Evolutionary conservation across 192 early-diverging fungal species (phyloP).

Genomic region (Rhizophagus sp.): DNA sequence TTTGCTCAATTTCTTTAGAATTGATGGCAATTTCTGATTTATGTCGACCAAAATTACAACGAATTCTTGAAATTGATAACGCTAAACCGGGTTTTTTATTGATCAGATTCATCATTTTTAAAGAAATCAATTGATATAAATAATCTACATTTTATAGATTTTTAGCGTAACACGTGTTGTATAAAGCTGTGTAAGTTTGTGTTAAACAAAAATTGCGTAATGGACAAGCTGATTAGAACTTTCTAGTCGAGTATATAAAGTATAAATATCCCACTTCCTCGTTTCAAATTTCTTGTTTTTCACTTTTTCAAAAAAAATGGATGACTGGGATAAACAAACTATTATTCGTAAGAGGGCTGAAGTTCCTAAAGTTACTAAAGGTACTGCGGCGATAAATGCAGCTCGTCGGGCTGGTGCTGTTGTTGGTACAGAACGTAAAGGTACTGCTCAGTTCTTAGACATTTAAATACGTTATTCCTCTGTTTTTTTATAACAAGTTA

Average conservation of each 20-base stretch:
- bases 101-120: neutral
- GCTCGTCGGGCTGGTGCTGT: constrained; percentile 72
- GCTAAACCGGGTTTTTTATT: neutral
- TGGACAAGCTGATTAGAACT: no score
- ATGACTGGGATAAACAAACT: constrained; percentile 71
- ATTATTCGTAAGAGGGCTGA: constrained; percentile 78
- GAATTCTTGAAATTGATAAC: neutral
- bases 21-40: neutral
- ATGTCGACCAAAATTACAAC: neutral
- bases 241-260: no score
- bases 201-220: no score
- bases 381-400: constrained; percentile 67
- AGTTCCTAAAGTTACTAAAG: constrained; percentile 60
- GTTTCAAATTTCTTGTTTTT: no score
- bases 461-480: no score
- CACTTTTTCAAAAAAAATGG: constrained; percentile 24
- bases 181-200: no score
- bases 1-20: neutral
- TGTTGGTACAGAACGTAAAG: constrained; percentile 77
- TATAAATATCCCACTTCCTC: no score
- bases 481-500: neutral
- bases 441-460: constrained; percentile 17
- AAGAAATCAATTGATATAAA: no score
- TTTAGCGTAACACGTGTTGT: no score
- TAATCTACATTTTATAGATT: no score